These are phyloP conservation scores for Pyrenochaeta sp. DNA, from an alignment of 2,329 filamentous ascomycete genomes.

Conservation along the genomic window DNA sequence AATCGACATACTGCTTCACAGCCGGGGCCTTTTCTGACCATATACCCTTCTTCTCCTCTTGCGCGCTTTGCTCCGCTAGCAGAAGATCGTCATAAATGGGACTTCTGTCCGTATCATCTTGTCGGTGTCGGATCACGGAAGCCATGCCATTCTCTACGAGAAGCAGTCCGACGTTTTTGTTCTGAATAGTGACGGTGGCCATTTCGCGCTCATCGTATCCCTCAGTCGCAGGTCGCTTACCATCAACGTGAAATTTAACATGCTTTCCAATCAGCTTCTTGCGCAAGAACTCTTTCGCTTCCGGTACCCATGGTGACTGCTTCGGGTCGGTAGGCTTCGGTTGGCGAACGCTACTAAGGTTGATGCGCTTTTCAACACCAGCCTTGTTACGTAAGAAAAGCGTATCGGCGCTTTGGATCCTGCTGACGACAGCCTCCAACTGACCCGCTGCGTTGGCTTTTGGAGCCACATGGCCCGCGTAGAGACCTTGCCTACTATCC, in stretches of 20 bases:
- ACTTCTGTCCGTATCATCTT: constrained; percentile 92
- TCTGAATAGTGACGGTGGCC: constrained; percentile 82
- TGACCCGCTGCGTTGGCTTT: constrained; percentile 70
- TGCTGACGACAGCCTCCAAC: constrained; percentile 82
- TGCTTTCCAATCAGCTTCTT: constrained; percentile 97
- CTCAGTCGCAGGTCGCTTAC: constrained; percentile 86
- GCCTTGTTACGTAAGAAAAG: constrained; percentile 85
- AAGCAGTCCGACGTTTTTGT: constrained; percentile 84
- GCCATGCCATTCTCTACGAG: constrained; percentile 94
- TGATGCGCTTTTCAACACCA: constrained; percentile 87
- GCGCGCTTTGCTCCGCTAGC: constrained; percentile 79
- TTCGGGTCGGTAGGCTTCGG: constrained; percentile 88
- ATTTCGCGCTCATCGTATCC: constrained; percentile 96
- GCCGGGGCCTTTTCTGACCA: constrained; percentile 92
- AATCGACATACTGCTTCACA: constrained; percentile 82
- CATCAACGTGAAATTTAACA: constrained; percentile 87
- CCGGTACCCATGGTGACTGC: constrained; percentile 86
- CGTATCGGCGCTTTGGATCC: constrained; percentile 88
- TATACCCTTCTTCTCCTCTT: constrained; percentile 90
- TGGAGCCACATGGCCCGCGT: constrained; percentile 77
- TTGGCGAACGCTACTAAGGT: constrained; percentile 89
- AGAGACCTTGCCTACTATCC: constrained; percentile 77
- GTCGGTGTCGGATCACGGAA: constrained; percentile 92
- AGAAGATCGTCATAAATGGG: constrained; percentile 92
- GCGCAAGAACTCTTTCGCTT: constrained; percentile 94